phyloP scores from a whole-genome alignment of 2,329 filamentous ascomycete genomes.

The Phaeosphaeriaceae sp. region DNA sequence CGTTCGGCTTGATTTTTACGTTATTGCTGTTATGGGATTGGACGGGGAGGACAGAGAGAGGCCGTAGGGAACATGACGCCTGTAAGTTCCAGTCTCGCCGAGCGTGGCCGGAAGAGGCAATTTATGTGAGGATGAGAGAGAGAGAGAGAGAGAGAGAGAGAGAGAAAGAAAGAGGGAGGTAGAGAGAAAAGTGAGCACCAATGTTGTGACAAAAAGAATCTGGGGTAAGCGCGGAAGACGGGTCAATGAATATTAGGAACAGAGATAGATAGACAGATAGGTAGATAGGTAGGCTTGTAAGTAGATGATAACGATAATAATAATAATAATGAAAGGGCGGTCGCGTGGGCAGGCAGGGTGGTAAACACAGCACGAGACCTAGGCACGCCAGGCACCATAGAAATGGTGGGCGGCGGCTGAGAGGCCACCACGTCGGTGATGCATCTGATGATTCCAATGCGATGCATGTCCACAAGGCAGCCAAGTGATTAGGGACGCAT shows the following conservation, averaged over 20 bases:
- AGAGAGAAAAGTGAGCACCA: neutral
- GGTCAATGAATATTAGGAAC: neutral
- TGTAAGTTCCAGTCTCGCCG: constrained; percentile 34
- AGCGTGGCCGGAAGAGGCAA: constrained; percentile 20
- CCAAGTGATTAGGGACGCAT: neutral
- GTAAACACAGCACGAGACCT: neutral
- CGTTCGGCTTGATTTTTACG: constrained; percentile 37
- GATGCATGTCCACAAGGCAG: neutral
- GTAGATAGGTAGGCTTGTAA: constrained; percentile 2
- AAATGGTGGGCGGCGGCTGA: constrained; percentile 17
- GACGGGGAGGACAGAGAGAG: constrained; percentile 29
- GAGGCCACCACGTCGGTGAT: constrained; percentile 9
- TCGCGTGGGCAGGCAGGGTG: constrained; percentile 25
- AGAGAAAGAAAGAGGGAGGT: constrained; percentile 1
- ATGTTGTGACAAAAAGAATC: too few relatives aligned
- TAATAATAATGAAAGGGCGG: constrained; percentile 9
- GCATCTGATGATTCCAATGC: too few relatives aligned
- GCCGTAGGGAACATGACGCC: constrained; percentile 33
- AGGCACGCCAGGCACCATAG: constrained; percentile 9
- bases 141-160: constrained; percentile 2
- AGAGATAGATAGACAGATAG: constrained; percentile 4
- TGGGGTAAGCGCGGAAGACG: neutral
- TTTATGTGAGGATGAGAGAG: neutral
- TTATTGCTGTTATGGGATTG: constrained; percentile 46
- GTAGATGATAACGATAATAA: too few relatives aligned